Evolutionary conservation across 2,329 filamentous ascomycete genomes (phyloP).

Genomic region (Neonectria punicea): DNA sequence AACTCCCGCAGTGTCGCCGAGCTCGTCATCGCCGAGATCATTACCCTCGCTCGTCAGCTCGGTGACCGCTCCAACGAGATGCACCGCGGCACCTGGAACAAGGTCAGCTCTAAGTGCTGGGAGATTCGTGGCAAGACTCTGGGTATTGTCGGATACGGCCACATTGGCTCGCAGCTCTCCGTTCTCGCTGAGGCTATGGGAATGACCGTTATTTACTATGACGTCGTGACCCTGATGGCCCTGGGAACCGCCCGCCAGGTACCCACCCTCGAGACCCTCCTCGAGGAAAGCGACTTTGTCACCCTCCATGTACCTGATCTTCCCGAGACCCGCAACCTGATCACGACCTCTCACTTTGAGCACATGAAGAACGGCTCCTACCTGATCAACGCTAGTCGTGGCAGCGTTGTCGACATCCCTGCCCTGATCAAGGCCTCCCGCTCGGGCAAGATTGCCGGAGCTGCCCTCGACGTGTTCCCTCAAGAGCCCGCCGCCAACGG

Average conservation of each 20-base stretch:
- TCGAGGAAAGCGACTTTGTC: slow-evolving; percentile 87
- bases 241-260: slow-evolving; percentile 90
- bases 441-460: slow-evolving; percentile 87
- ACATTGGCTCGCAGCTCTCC: slow-evolving; percentile 95
- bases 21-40: slow-evolving; percentile 94
- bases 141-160: slow-evolving; percentile 93
- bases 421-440: slow-evolving; percentile 90
- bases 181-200: slow-evolving; percentile 97
- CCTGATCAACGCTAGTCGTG: slow-evolving; percentile 94
- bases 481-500: slow-evolving; percentile 94
- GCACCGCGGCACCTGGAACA: slow-evolving; percentile 96
- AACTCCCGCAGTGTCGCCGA: slow-evolving; percentile 98
- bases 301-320: slow-evolving; percentile 95
- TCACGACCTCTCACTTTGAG: slow-evolving; percentile 79
- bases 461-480: slow-evolving; percentile 96
- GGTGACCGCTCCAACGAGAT: slow-evolving; percentile 94
- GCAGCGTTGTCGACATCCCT: slow-evolving; percentile 92
- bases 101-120: slow-evolving; percentile 97
- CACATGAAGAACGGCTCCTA: slow-evolving; percentile 95
- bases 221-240: slow-evolving; percentile 93
- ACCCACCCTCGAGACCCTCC: slow-evolving; percentile 77
- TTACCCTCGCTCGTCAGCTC: slow-evolving; percentile 88
- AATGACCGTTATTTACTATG: slow-evolving; percentile 98
- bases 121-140: slow-evolving; percentile 98
- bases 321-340: slow-evolving; percentile 92